Percentiles rank a stretch among this genome's conserved stretches.
These are phyloP conservation scores for Cryptococcus hybrid DNA, from an alignment of 1,284 basidiomycete species.

Conservation along the genomic window DNA sequence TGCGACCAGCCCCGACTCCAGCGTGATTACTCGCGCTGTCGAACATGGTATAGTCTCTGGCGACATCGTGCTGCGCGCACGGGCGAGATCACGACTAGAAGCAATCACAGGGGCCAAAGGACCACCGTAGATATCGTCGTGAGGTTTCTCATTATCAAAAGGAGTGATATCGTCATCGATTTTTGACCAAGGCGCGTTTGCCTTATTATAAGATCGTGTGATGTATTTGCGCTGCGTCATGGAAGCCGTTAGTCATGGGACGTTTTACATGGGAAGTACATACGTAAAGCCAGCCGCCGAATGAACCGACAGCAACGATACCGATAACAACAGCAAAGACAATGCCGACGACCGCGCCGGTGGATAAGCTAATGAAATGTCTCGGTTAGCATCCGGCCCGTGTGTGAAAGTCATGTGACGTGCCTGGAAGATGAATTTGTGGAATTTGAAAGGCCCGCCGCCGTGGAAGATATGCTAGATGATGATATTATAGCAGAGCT, in stretches of 20 bases:
- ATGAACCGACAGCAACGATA: slow-evolving; percentile 27
- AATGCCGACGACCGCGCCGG: slow-evolving; percentile 32
- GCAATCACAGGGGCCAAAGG: slow-evolving; percentile 30
- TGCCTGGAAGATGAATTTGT: slow-evolving; percentile 6
- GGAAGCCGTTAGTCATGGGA: background rate
- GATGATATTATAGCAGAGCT: background rate
- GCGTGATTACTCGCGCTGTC: slow-evolving; percentile 29
- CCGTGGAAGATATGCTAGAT: background rate
- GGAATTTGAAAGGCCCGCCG: slow-evolving; percentile 6
- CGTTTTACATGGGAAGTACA: slow-evolving; percentile 4
- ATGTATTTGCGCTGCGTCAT: slow-evolving; percentile 25
- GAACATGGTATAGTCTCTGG: slow-evolving; percentile 14
- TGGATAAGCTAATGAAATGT: slow-evolving; percentile 16
- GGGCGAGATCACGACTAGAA: slow-evolving; percentile 30
- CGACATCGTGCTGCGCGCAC: slow-evolving; percentile 27
- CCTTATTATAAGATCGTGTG: slow-evolving; percentile 19
- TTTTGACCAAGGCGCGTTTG: slow-evolving; percentile 33
- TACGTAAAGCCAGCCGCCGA: slow-evolving; percentile 30
- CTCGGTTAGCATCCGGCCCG: background rate
- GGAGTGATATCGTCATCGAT: slow-evolving; percentile 45
- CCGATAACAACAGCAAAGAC: slow-evolving; percentile 31
- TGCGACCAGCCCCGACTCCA: slow-evolving; percentile 27
- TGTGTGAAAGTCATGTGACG: background rate
- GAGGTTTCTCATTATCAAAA: slow-evolving; percentile 18
- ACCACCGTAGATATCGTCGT: slow-evolving; percentile 32